phyloP scores from a whole-genome alignment of 768 basidiomycete species.

The Favolaschia claudopus region DNA sequence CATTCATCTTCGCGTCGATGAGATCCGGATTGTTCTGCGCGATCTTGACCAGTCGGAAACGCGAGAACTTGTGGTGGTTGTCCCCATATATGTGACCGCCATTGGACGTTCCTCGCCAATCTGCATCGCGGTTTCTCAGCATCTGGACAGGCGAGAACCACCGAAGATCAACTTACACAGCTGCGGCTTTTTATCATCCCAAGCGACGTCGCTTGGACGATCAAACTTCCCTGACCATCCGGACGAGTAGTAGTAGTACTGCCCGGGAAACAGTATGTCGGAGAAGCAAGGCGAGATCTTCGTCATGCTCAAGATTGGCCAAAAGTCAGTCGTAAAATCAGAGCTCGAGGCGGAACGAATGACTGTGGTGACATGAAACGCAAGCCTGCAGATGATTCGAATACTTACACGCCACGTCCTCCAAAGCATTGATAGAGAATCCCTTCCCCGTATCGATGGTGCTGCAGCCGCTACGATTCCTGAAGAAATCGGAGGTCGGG shows the following conservation, averaged over 20 bases:
- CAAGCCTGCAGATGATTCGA: background rate
- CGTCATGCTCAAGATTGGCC: constrained; percentile 5
- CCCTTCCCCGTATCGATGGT: background rate
- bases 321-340: constrained; percentile 7
- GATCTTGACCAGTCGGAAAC: constrained; percentile 1
- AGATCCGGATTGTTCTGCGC: background rate
- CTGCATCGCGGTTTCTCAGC: background rate
- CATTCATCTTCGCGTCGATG: constrained; percentile 5
- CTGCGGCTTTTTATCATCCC: constrained; percentile 1
- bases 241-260: background rate
- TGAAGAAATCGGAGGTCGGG: constrained; percentile 2
- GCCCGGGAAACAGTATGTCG: background rate
- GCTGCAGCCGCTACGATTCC: background rate
- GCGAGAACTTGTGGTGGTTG: constrained; percentile 11
- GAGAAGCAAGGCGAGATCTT: background rate
- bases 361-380: background rate
- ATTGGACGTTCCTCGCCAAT: constrained; percentile 5
- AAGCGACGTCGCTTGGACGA: background rate
- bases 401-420: background rate
- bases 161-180: too few relatives aligned
- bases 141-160: too few relatives aligned
- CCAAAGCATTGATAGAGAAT: background rate
- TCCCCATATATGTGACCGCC: constrained; percentile 13
- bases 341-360: background rate
- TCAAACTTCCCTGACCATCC: background rate